phyloP scores from a whole-genome alignment of 495 filamentous ascomycete genomes.

The Aspergillus asperescens region DNA sequence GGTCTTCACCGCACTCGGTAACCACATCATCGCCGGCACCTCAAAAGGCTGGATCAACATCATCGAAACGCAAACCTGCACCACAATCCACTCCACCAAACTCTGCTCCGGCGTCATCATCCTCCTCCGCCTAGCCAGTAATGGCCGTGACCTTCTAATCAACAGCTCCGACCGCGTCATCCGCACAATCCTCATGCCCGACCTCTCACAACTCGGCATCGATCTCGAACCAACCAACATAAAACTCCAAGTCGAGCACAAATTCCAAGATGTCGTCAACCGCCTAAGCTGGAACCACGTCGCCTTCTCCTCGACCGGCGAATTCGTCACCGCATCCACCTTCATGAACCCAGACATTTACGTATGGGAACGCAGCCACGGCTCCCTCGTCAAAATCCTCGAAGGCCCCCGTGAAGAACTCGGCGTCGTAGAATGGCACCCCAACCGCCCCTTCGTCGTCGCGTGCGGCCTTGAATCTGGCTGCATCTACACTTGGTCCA shows the following conservation, averaged over 20 bases:
- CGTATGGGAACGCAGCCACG: conserved; percentile 92
- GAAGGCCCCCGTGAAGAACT: conserved; percentile 94
- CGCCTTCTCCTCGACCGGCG: conserved; percentile 84
- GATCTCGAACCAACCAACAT: conserved; percentile 50
- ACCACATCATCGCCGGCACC: conserved; percentile 84
- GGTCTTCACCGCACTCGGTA: conserved; percentile 76
- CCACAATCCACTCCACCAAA: conserved; percentile 79
- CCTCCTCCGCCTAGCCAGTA: conserved; percentile 74
- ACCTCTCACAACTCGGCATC: conserved; percentile 48
- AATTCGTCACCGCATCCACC: conserved; percentile 81
- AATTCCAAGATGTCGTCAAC: conserved; percentile 97
- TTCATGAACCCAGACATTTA: conserved; percentile 98
- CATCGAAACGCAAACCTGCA: conserved; percentile 69
- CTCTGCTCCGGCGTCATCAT: conserved; percentile 84
- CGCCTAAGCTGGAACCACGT: conserved; percentile 92
- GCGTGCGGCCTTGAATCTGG: conserved; percentile 88
- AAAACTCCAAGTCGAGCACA: conserved; percentile 88
- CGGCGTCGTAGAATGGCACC: conserved; percentile 95
- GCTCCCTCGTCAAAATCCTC: conserved; percentile 91
- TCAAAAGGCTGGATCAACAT: conserved; percentile 95
- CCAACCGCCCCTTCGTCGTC: conserved; percentile 76
- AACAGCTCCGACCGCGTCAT: conserved; percentile 92
- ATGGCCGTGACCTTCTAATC: conserved; percentile 78
- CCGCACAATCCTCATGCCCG: conserved; percentile 74
- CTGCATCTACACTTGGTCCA: conserved; percentile 87